A percentile compares a stretch with the other conserved stretches of the same genome.
These are phyloP conservation scores for Cystobasidium tubakii DNA, from an alignment of 768 basidiomycete genomes.

Conservation along the genomic window DNA sequence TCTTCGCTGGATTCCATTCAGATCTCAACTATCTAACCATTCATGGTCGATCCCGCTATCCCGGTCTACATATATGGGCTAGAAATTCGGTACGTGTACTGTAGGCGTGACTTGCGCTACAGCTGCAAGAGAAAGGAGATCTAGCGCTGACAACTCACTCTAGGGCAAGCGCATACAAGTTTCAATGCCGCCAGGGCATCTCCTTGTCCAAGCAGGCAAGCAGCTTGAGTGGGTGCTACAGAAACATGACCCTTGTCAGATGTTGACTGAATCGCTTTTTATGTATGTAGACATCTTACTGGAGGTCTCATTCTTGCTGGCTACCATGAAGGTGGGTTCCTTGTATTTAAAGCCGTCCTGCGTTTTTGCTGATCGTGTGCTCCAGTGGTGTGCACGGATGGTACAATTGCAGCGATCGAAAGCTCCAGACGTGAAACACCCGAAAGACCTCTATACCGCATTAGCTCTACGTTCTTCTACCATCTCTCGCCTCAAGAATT, in stretches of 20 bases:
- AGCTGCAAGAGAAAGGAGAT: too few relatives aligned
- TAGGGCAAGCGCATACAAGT: constrained; percentile 77
- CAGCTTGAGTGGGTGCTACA: constrained; percentile 77
- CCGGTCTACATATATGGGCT: constrained; percentile 53
- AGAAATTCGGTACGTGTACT: not conserved
- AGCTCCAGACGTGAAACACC: constrained; percentile 59
- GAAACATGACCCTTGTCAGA: not conserved
- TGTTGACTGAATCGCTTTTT: not conserved
- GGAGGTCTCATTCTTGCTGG: constrained; percentile 77
- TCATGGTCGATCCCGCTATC: constrained; percentile 76
- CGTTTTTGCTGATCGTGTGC: not conserved
- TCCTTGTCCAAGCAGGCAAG: constrained; percentile 92
- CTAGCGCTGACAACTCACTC: too few relatives aligned
- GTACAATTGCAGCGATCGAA: constrained; percentile 66
- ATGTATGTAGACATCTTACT: constrained; percentile 44
- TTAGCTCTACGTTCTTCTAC: constrained; percentile 95
- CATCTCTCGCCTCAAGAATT: constrained; percentile 80
- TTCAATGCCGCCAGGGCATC: constrained; percentile 70
- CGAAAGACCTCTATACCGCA: constrained; percentile 81
- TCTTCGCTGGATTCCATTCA: constrained; percentile 88
- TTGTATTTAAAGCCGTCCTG: too few relatives aligned
- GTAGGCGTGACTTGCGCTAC: too few relatives aligned
- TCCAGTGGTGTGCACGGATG: constrained; percentile 72
- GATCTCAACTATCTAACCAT: constrained; percentile 89
- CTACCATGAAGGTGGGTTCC: constrained; percentile 61